These are phyloP conservation scores for Geranomyces variabilis DNA, from an alignment of 192 early-diverging fungal genomes.

Conservation along the genomic window DNA sequence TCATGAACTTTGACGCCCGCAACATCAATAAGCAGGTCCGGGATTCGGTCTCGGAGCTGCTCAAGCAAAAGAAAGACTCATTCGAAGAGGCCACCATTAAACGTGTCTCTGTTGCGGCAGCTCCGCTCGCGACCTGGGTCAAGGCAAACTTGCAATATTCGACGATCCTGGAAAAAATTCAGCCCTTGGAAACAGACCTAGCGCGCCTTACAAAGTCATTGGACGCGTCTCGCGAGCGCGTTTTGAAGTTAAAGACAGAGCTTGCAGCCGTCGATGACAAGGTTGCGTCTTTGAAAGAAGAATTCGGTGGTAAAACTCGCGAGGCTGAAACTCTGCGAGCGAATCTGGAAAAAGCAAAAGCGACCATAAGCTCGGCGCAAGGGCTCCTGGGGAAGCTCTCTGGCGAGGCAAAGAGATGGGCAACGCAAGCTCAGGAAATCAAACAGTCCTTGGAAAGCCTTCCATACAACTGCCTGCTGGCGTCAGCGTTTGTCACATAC, in stretches of 20 bases:
- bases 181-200: conserved; percentile 56
- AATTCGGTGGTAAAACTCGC: conserved; percentile 58
- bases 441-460: conserved; percentile 37
- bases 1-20: conserved; percentile 64
- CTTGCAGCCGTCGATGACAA: conserved; percentile 56
- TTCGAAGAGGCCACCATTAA: conserved; percentile 62
- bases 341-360: conserved; percentile 50
- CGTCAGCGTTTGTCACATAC: conserved; percentile 56
- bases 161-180: conserved; percentile 56
- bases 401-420: conserved; percentile 62
- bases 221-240: conserved; percentile 45
- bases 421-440: conserved; percentile 49
- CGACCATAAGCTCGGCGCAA: conserved; percentile 53
- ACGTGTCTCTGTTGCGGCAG: conserved; percentile 58
- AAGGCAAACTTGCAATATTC: conserved; percentile 67
- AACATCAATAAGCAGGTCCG: conserved; percentile 50
- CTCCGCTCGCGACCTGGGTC: conserved; percentile 66
- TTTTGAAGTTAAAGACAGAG: conserved; percentile 50
- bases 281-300: conserved; percentile 50
- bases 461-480: conserved; percentile 48
- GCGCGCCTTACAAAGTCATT: conserved; percentile 48
- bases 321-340: conserved; percentile 57
- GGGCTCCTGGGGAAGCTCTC: conserved; percentile 57
- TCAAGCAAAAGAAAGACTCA: conserved; percentile 59
- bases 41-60: conserved; percentile 54